Base-by-base conservation (phyloP, 345 rosid species). In the Dipteronia sinensis region DNA sequence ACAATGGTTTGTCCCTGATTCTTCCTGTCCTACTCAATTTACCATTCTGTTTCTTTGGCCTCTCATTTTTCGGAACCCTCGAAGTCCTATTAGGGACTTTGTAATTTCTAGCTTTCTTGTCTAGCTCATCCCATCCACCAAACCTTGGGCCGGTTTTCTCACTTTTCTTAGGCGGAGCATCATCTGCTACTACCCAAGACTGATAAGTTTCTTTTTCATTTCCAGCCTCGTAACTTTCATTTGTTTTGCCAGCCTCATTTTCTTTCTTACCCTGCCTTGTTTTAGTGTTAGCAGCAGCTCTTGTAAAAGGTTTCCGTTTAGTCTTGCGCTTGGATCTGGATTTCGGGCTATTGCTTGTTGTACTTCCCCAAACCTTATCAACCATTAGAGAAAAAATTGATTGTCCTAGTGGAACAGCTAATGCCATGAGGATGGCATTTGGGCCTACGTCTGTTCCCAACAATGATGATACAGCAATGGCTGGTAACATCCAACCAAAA, bases 101-200 rank as follows among this genome's bases (percentile, higher is more conserved):
- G 38, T 47, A 29, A 10, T 77, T 65, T 77, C 79, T 76, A 16
- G 47, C 76, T 85, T 59, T 78, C 64, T 65, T 79, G 66, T 86
- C 98, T 19, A 92, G 83, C 79, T 95, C 96, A 69, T 95, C 97
- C 98, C 98, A 93, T 68, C 98, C 99, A 65, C 99, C 93, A 83
- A 81, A 93, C 3, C 16, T 76, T 1, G 84, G 40, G 31, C 38
- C 78, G 31, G 31, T 22, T 67, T 74, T 76, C 31, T 61, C 61
- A 19, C 65, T 69, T 65, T 71, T 80, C 66, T 51, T 80, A 17
- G 16, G 22, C 7, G 84, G 78, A 77, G 69, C 85, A 71, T 61
- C 72, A 61, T 82, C 91, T 13, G 80, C 80, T 63, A 83, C 81
- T 65, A 74, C 82, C 98, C 96, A 93, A 19, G 98, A 90, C 77